phyloP scores from a whole-genome alignment of 2,329 filamentous ascomycete species.

The Emydomyces testavorans region DNA sequence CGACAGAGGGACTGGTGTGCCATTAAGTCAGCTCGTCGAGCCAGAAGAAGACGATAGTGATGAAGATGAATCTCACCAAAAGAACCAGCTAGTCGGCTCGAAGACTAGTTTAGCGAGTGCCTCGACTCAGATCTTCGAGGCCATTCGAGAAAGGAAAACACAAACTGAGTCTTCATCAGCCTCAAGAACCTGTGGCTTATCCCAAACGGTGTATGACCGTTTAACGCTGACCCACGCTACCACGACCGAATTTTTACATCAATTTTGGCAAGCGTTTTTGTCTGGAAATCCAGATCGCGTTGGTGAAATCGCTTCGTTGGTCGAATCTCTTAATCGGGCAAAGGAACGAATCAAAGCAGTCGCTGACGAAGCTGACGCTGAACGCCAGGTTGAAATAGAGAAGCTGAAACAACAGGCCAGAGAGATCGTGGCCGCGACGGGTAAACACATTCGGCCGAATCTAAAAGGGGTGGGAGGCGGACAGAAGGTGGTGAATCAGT shows the following conservation, averaged over 20 bases:
- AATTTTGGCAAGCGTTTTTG: constrained; percentile 89
- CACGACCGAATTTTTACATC: constrained; percentile 87
- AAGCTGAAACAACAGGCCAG: constrained; percentile 58
- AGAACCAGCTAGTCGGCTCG: constrained; percentile 51
- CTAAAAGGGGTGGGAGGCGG: constrained; percentile 59
- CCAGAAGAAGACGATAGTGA: constrained; percentile 49
- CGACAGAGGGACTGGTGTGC: constrained; percentile 54
- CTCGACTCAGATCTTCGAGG: constrained; percentile 46
- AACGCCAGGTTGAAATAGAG: constrained; percentile 56
- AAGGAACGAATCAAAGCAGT: constrained; percentile 69
- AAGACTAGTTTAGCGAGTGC: constrained; percentile 50
- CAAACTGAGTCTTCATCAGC: constrained; percentile 30
- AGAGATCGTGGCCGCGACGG: constrained; percentile 58
- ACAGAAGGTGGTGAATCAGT: constrained; percentile 57
- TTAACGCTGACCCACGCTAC: constrained; percentile 76
- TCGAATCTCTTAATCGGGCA: constrained; percentile 69
- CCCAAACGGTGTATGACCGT: constrained; percentile 46
- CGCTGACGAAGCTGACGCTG: constrained; percentile 64
- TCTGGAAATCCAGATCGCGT: constrained; percentile 76
- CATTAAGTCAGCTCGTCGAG: constrained; percentile 52
- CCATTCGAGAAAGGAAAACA: constrained; percentile 47
- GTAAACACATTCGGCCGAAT: constrained; percentile 61
- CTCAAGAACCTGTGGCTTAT: constrained; percentile 37
- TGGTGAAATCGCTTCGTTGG: constrained; percentile 66
- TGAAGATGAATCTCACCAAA: constrained; percentile 39